Base-by-base conservation (phyloP, 371 early-diverging fungal species). In the Mortierella sp. region DNA sequence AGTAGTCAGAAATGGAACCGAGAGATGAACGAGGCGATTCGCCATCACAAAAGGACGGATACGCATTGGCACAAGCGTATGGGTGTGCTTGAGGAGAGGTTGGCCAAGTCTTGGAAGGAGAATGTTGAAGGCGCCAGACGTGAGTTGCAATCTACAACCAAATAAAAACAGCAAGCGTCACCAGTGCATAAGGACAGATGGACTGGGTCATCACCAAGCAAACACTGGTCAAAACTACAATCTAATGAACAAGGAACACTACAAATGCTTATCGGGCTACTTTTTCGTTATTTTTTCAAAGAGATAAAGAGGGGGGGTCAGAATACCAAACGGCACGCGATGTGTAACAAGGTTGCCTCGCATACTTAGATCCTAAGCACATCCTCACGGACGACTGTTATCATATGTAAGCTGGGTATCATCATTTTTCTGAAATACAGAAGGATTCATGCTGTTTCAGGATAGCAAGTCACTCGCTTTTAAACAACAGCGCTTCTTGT, bases 311-410 rank as follows among this genome's bases (percentile, higher is more conserved):
- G 58, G 44, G n/a, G 70, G 78, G 28, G 72, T 82, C 82, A 82
- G 82, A 82, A 82, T 72, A 82, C 77, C 82, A 78, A 82, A 82
- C 75, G 82, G 82, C 82, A 78, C 82, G 82, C 82, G 82, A 82
- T 82, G 81, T 71, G 63, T 82, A 75, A 82, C 82, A 82, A 82
- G 82, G 82, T 82, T 78, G 82, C 82, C 82, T 82, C 82, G 82
- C 82, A 82, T 78, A 75, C 82, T 82, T 63, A 70, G 63, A 78
- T 82, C 82, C 55, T 78, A 82, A 75, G 82, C 82, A 77, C 82
- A 82, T 78, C 60, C 54, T 54, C 57, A 10, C 63, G 50, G 65
- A 82, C 82, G 82, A 82, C 82, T 75, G 82, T 82, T 82, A 75
- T 82, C 82, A 82, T 70, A 78, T 74, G 31, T 71, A 63, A 82